Evolutionary conservation across 345 rosid species (phyloP), one percentile per base, ranked within the genome.

Genomic region (Euphorbia lathyris): DNA sequence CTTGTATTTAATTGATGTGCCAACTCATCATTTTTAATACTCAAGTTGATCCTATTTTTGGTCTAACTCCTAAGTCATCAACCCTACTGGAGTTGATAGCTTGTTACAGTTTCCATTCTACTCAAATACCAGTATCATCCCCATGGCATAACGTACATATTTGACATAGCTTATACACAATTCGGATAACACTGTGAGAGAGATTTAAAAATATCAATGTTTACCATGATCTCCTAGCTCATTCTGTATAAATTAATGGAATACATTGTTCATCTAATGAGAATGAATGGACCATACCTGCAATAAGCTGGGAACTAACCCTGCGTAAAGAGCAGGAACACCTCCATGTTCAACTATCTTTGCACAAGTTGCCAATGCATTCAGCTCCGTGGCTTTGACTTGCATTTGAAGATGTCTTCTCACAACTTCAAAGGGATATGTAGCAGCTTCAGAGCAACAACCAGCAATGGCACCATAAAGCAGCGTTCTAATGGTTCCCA

Each of bases 321-420:
- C 97, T 3, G 86, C 86, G 81, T 91, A 94, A 10, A 94, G 91
- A 72, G 96, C 97, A 13, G 95, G 87, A 67, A 91, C 36, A 0
- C 98, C 97, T 76, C 97, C 98, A 66, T 83, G 87, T 63, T 91
- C 86, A 50, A 91, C 86, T 58, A 94, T 83, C 79, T 75, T 91
- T 32, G 82, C 58, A 10, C 88, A 89, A 67, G 90, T 91, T 13
- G 90, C 89, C 73, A 89, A 43, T 64, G 94, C 76, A 76, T 79
- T 71, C 71, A 91, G 82, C 80, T 84, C 86, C 25, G 85, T 81
- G 11, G 84, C 78, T 57, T 79, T 83, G n/a, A 66, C 82, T 79
- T 94, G 97, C 91, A 94, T 82, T 76, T 94, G 98, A 74, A 94
- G 96, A 48, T 87, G 94, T 69, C 98, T 84, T 79, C 97, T 87